phyloP scores from a whole-genome alignment of 768 basidiomycete genomes.

The Xerocomellus amylosporus region DNA sequence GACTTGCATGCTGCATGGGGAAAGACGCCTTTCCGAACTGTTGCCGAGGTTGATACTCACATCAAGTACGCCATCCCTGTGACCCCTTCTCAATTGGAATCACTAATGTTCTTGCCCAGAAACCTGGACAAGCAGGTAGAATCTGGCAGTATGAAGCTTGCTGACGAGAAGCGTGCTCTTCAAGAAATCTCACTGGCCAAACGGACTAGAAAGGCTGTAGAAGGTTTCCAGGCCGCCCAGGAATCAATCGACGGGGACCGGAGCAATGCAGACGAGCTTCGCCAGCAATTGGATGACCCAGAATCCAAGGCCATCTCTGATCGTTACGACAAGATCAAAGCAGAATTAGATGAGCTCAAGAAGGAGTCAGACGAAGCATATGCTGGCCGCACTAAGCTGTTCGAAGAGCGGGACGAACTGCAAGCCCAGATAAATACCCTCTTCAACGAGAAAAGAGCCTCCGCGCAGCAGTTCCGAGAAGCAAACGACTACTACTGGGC shows the following conservation, averaged over 20 bases:
- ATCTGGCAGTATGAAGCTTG: constrained; percentile 86
- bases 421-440: constrained; percentile 68
- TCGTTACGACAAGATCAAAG: constrained; percentile 76
- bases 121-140: constrained; percentile 88
- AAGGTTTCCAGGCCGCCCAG: constrained; percentile 77
- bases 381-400: constrained; percentile 75
- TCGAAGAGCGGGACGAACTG: constrained; percentile 79
- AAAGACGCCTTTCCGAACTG: constrained; percentile 77
- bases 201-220: constrained; percentile 71
- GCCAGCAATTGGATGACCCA: constrained; percentile 86
- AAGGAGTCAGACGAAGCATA: constrained; percentile 84
- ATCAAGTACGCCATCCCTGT: constrained; percentile 59
- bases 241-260: constrained; percentile 80
- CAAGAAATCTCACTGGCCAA: constrained; percentile 77
- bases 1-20: constrained; percentile 78
- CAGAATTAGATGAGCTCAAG: constrained; percentile 83
- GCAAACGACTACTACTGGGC: constrained; percentile 78
- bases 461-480: constrained; percentile 67
- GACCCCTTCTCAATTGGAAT: background rate
- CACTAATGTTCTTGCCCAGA: constrained; percentile 39
- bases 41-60: constrained; percentile 82
- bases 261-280: constrained; percentile 69
- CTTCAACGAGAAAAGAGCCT: constrained; percentile 75
- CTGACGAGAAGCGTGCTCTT: constrained; percentile 94
- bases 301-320: constrained; percentile 78